Base-by-base conservation (phyloP, 169 alveolate species). In the Cryptosporidium andersoni region DNA sequence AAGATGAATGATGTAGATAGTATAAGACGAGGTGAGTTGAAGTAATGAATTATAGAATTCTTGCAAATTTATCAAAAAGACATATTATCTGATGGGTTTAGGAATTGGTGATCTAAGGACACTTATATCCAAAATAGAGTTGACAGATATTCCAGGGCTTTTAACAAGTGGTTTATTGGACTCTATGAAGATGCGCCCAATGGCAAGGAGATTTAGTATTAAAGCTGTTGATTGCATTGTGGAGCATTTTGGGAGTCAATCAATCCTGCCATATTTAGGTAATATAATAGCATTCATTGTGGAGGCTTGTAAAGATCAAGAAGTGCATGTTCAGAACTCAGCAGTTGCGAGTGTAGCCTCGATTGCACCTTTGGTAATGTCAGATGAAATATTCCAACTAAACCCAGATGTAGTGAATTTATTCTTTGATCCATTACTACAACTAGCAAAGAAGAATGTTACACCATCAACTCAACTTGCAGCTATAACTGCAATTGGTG, bases 1-100 rank as follows among this genome's bases (percentile, higher is more conserved):
- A 74, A 74, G 40, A 74, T 74, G 85, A 74, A 74, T 25, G 85
- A 74, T 58, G 85, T 74, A 55, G 85, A 74, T 42, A 74, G 85
- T 74, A 68, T 74, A 16, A 68, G 85, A 9, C 55, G 63, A 74
- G 85, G 85, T 74, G 60, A 53, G 85, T 74, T 74, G 11, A 5
- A 14, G 34, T 42, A 16, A n/a, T n/a, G 5, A 7, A 3, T 45
- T 34, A 4, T 48, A 16, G 47, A 49, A 39, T 48, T 4, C 9
- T 49, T 49, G 55, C 8, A 49, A 49, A 25, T 56, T 56, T 56
- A 9, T 0, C 9, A 56, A 25, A 8, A 11, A 11, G 65, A 11
- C 9, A 56, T 14, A 56, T 56, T 56, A 9, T 9, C 1, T n/a
- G 16, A 8, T 43, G 7, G 11, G 7, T 40, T 3, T 43, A 74